phyloP scores from a whole-genome alignment of 768 basidiomycete species.

The Podaxis sp. region DNA sequence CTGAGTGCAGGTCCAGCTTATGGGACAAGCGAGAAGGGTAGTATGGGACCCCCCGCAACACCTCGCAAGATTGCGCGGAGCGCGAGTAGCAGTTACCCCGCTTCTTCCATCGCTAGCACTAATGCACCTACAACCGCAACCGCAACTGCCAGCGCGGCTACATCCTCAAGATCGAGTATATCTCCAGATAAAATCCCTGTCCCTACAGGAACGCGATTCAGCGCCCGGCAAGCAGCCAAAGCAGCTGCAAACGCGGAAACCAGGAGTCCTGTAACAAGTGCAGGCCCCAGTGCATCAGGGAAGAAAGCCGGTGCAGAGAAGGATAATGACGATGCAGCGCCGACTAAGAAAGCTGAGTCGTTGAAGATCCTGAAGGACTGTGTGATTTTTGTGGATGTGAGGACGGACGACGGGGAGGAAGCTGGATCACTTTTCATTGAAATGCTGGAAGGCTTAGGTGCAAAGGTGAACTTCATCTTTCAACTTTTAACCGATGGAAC shows the following conservation, averaged over 20 bases:
- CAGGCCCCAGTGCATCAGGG: slow-evolving; percentile 9
- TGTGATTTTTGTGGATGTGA: slow-evolving; percentile 83
- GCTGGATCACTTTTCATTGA: slow-evolving; percentile 80
- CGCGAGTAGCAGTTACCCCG: slow-evolving; percentile 36
- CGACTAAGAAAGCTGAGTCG: slow-evolving; percentile 26
- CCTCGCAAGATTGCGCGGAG: slow-evolving; percentile 39
- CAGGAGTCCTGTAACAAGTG: slow-evolving; percentile 12
- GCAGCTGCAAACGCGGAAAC: slow-evolving; percentile 21
- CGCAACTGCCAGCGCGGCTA: slow-evolving; percentile 11
- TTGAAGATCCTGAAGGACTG: slow-evolving; percentile 69
- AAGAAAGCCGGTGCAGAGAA: slow-evolving; percentile 20
- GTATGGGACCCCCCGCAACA: slow-evolving; percentile 49
- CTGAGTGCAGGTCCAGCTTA: slow-evolving; percentile 46
- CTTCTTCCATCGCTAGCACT: slow-evolving; percentile 20
- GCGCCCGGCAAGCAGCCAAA: slow-evolving; percentile 32
- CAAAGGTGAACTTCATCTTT: slow-evolving; percentile 52
- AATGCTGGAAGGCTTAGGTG: slow-evolving; percentile 78
- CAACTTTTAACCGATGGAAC: neutral
- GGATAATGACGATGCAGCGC: slow-evolving; percentile 18
- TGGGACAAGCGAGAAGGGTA: slow-evolving; percentile 27
- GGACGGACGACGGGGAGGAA: slow-evolving; percentile 80
- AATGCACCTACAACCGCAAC: slow-evolving; percentile 20
- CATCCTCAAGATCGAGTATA: neutral
- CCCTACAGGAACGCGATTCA: slow-evolving; percentile 22
- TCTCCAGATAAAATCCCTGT: slow-evolving; percentile 3